phyloP scores from a whole-genome alignment of 768 basidiomycete species.

The Lactarius trivialis region DNA sequence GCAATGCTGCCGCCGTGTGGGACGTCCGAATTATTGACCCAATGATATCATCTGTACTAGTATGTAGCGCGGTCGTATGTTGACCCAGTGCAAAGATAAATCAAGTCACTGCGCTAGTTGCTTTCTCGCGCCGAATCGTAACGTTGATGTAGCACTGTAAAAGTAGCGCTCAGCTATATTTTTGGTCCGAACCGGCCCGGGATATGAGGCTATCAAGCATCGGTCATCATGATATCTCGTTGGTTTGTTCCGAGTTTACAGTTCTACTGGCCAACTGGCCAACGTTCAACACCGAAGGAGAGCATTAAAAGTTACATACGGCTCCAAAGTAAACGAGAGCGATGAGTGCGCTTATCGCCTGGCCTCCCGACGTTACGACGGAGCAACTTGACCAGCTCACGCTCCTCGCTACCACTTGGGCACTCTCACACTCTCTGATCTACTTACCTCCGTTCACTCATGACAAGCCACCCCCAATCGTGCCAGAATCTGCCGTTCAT shows the following conservation, averaged over 20 bases:
- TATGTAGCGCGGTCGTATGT: not conserved
- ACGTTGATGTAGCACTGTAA: too few relatives aligned
- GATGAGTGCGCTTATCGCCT: constrained; percentile 28
- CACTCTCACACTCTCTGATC: constrained; percentile 78
- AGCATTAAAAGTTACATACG: not conserved
- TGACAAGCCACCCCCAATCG: constrained; percentile 36
- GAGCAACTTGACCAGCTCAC: constrained; percentile 54
- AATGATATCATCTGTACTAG: not conserved
- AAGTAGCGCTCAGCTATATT: too few relatives aligned
- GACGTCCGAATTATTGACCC: constrained; percentile 8
- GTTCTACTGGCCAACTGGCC: not conserved
- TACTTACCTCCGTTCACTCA: constrained; percentile 56
- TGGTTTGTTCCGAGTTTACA: not conserved
- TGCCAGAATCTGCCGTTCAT: constrained; percentile 73
- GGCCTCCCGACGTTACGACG: constrained; percentile 69
- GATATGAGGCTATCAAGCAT: not conserved
- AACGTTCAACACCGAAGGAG: not conserved
- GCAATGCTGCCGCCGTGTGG: not conserved
- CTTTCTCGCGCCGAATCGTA: too few relatives aligned
- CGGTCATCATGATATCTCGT: not conserved
- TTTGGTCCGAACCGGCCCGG: not conserved
- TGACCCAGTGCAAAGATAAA: not conserved
- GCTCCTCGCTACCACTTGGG: constrained; percentile 68
- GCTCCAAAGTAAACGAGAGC: not conserved
- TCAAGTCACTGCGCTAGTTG: not conserved